Evolutionary conservation across 345 rosid genomes (phyloP), one percentile per base, ranked within the genome.

Genomic region (Hypericum androsaemum): DNA sequence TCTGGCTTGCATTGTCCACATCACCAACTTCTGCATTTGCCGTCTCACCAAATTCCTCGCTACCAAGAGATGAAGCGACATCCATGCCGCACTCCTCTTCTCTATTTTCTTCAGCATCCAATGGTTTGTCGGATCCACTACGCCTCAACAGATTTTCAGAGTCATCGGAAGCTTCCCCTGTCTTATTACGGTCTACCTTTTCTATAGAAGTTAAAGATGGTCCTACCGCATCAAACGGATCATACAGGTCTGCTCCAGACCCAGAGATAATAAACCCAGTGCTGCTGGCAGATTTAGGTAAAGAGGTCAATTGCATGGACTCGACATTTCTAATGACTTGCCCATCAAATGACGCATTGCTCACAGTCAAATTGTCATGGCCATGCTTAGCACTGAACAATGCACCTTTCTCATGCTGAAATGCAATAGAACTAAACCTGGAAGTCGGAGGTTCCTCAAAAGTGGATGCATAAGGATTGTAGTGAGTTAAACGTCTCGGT

Each of bases 201-300:
- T 72, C 67, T 61, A 59, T 48, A 3, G 73, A 65, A 45, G 60
- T 79, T 58, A 78, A 64, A 10, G 67, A 57, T 51, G 89, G 86
- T 63, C 86, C 94, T 53, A 84, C 64, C 66, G 94, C 80, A 75
- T 89, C 97, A 42, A 86, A 66, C 3, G 97, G 97, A 71, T 89
- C 97, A 70, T 89, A 89, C 70, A 77, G 86, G 59, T 77, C 86
- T 41, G 72, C 66, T 42, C 62, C 78, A 7, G 73, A 54, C 58
- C 41, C 57, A 10, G 67, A 65, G 63, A 65, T 46, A 56, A 50
- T 49, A 49, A 60, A 74, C 43, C 67, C 68, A 14, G 57, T 10
- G 48, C 62, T 72, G 52, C 60, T 62, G 28, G 72, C 50, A 32
- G 79, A 75, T 68, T 66, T 66, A 14, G 84, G 71, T 1, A 77